Base-by-base conservation (phyloP, 176 grass and related monocot genomes). In the Bolboschoenus planiculmis region DNA sequence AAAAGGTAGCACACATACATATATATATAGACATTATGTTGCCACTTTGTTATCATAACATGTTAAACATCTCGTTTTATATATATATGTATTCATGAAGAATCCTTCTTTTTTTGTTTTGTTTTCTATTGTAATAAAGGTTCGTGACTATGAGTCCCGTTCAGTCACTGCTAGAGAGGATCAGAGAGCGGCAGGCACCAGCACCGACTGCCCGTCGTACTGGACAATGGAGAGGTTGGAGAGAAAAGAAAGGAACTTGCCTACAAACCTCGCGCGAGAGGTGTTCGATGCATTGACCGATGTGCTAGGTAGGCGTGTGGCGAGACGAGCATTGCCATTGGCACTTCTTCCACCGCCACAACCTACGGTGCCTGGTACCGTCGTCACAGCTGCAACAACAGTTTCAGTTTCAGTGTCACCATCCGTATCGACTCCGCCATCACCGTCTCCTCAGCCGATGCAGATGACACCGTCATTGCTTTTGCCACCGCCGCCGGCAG, bases 221-320 rank as follows among this genome's bases (percentile, higher is more conserved):
- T 99, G 96, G 96, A 65, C 83, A 76, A 93, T 99, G 96, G 96
- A 99, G 84, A 86, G 96, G 13, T 80, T 85, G 84, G 93, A 95
- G 70, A 87, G 96, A 72, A 99, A 99, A 80, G 96, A 99, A 47
- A 81, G 84, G 18, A 99, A 90, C 70, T 91, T 99, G 48, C 96
- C 96, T 13, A 99, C 96, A 15, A 99, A 99, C 86, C 92, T 95
- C 42, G 89, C 93, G 14, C 80, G 81, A 10, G 91, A 99, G 87
- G 89, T 99, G 14, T 99, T 90, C 68, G 85, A 99, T 71, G 89
- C 93, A 35, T 86, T 99, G 18, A 87, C 89, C 64, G 89, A 99
- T 84, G 96, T 99, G 35, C 89, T 99, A 39, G 83, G 89, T 4
- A 92, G 93, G 66, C 92, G 96, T 18, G 93, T 89, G 0, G 89